Evolutionary conservation across 2,329 filamentous ascomycete species (phyloP).

Genomic region (Rhynchosporium secalis): DNA sequence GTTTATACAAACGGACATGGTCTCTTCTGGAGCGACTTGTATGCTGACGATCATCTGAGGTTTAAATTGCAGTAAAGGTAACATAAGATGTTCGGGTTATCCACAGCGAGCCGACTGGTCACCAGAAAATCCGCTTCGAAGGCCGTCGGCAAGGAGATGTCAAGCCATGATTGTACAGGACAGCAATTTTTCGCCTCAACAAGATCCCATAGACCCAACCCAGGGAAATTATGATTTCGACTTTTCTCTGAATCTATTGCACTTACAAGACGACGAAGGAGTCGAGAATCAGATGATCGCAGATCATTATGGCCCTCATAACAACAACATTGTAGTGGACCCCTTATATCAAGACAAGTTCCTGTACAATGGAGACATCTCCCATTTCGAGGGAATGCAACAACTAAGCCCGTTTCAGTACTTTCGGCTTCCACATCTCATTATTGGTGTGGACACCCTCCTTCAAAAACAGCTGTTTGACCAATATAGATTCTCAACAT

Average conservation of each 20-base stretch:
- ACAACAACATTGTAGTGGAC: background rate
- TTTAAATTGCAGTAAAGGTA: background rate
- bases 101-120: background rate
- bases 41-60: background rate
- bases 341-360: background rate
- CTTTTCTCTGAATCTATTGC: background rate
- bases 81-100: background rate
- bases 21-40: background rate
- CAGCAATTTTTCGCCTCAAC: background rate
- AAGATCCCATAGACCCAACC: too few relatives aligned
- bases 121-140: background rate
- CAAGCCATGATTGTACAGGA: background rate
- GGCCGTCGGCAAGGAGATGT: background rate
- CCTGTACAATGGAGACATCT: background rate
- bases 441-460: constrained; percentile 25
- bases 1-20: background rate
- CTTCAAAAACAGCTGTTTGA: constrained; percentile 26
- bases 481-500: constrained; percentile 27
- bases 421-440: constrained; percentile 22
- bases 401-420: background rate
- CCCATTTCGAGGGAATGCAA: background rate
- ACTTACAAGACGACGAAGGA: background rate
- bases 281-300: background rate
- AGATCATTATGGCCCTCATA: background rate
- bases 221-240: background rate